Evolutionary conservation across 169 alveolate genomes (phyloP), one percentile per base, ranked within the genome.

Genomic region (Miamiensis avidus): DNA sequence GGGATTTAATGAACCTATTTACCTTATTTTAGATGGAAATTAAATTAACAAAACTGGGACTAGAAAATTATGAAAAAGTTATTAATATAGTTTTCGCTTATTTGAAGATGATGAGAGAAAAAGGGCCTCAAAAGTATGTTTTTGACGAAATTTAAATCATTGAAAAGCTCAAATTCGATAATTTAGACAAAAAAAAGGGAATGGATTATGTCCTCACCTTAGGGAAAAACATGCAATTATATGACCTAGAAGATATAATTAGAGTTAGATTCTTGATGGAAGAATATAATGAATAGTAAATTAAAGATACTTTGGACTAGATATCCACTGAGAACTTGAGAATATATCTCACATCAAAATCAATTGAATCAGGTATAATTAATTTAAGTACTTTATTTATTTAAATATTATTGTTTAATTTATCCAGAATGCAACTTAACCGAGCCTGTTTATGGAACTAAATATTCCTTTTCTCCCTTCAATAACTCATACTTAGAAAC

Each of bases 1-100:
- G 91, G 29, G 74, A 91, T 30, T 81, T 78, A 74, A 78, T 91
- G 69, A 72, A 89, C 76, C 64, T 78, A 64, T 87, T 82, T 81
- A 77, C 91, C 25, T 32, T 69, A 30, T 85, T 94, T 75, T 31
- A 30, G 1, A 74, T 96, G 16, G 83, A 89, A 64, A 91, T 96
- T 1, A 90, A 87, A 75, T 89, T 96, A 34, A 96, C 97, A 25
- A 82, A 92, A 33, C 91, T 93, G 74, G 98, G 98, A 0, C 84
- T 95, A 72, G 87, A 87, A 15, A 84, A 95, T 31, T 86, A 83
- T 49, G 87, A 88, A 65, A 76, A 83, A 77, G 96, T 96, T n/a
- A 82, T 94, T 4, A 75, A 91, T 86, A 84, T 91, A 29, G 90
- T 96, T 1, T 89, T 87, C 82, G 84, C 87, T 11, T 92, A 92